Percentiles rank a stretch among this genome's conserved stretches.
Conservation (phyloP, 257 asterid species). For the Catharanthus roseus region DNA sequence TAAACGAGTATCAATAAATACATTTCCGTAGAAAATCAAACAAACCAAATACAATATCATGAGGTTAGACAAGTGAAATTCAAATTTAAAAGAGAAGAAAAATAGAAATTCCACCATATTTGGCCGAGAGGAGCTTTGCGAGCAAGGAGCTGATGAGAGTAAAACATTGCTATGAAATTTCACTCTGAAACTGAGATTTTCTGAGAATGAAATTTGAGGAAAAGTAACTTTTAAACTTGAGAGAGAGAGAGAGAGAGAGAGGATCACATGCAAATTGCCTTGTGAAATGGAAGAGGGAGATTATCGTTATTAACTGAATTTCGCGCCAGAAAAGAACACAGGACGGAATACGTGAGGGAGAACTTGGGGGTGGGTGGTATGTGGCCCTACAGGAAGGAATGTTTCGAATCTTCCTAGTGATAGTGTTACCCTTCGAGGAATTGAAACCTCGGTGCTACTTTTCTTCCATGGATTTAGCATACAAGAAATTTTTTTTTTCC, state of each 20-base stretch:
- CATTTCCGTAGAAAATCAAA: not conserved
- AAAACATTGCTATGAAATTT: conserved; percentile 42
- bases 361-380: no score
- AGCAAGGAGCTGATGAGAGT: conserved; percentile 86
- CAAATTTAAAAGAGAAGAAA: no score
- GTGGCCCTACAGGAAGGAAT: not conserved
- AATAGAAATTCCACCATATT: conserved; percentile 47
- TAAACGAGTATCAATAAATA: not conserved
- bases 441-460: not conserved
- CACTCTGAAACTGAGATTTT: not conserved
- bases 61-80: not conserved
- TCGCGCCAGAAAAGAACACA: not conserved
- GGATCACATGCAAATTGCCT: not conserved
- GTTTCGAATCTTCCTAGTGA: not conserved
- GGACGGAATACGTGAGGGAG: no score
- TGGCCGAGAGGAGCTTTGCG: conserved; percentile 95
- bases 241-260: not conserved
- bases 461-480: not conserved
- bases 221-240: not conserved
- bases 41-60: no score
- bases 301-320: not conserved
- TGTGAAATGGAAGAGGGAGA: not conserved
- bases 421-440: not conserved
- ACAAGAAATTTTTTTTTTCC: no score
- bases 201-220: not conserved